Percentiles rank a stretch among this genome's conserved stretches.
phyloP scores from a whole-genome alignment of 352 stramenopile genomes.

The Globisporangium parvum region DNA sequence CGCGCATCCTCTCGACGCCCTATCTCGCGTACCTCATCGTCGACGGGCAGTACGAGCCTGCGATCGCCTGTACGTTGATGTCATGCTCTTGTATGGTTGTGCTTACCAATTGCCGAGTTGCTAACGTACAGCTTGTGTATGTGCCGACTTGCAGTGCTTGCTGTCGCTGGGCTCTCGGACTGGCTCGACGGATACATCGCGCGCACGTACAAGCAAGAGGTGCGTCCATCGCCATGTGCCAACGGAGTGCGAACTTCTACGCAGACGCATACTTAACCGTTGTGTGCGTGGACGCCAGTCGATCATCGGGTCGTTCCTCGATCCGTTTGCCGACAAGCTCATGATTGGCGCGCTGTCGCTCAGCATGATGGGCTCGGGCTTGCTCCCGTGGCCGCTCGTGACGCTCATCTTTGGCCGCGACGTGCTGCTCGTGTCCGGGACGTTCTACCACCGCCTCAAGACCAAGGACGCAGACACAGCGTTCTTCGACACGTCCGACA shows the following conservation, averaged over 20 bases:
- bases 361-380: constrained; percentile 61
- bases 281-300: constrained; percentile 22
- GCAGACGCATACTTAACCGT: no score
- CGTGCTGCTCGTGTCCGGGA: constrained; percentile 64
- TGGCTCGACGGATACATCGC: constrained; percentile 83
- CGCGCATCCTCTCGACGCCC: constrained; percentile 66
- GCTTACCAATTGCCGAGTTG: not conserved
- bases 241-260: no score
- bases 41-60: constrained; percentile 54
- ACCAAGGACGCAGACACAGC: constrained; percentile 60
- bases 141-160: constrained; percentile 53
- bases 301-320: constrained; percentile 76
- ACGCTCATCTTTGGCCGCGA: constrained; percentile 71
- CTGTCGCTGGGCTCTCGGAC: constrained; percentile 63
- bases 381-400: constrained; percentile 59
- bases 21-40: constrained; percentile 75
- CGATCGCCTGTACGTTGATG: constrained; percentile 45
- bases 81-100: not conserved
- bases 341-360: constrained; percentile 70
- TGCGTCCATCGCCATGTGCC: constrained; percentile 3
- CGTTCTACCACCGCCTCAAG: constrained; percentile 68
- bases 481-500: constrained; percentile 79
- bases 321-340: constrained; percentile 80
- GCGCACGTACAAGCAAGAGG: constrained; percentile 65
- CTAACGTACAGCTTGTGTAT: not conserved